A percentile compares a stretch with the other conserved stretches of the same genome.
Conservation (phyloP, 495 filamentous ascomycete genomes). For the Xylaria intraflava region DNA sequence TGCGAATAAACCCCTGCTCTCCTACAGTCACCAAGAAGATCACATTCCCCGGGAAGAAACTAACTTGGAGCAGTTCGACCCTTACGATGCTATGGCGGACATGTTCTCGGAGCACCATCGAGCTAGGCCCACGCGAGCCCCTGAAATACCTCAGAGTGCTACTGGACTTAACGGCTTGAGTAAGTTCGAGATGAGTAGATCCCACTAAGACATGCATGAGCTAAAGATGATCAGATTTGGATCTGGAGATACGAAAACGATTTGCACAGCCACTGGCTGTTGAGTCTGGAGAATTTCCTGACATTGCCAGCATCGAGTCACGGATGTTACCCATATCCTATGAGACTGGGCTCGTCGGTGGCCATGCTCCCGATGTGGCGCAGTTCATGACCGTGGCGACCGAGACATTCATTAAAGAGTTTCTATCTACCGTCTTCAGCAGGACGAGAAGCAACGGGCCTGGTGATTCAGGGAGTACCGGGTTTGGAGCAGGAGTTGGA, state of each 20-base stretch:
- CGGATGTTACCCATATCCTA: conserved; percentile 94
- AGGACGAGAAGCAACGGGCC: conserved; percentile 76
- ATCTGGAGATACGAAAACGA: conserved; percentile 87
- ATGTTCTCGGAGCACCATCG: conserved; percentile 63
- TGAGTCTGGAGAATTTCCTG: conserved; percentile 92
- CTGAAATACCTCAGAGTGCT: conserved; percentile 73
- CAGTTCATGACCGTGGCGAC: conserved; percentile 85
- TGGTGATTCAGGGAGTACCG: conserved; percentile 45
- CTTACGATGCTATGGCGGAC: conserved; percentile 54
- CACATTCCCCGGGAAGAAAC: conserved; percentile 12
- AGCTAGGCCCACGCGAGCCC: conserved; percentile 60
- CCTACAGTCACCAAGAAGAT: background rate
- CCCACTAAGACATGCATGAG: conserved; percentile 1
- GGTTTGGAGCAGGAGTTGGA: conserved; percentile 54
- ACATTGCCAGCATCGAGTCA: conserved; percentile 65
- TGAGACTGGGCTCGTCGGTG: conserved; percentile 75
- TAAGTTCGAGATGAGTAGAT: conserved; percentile 39
- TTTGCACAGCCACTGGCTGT: conserved; percentile 79
- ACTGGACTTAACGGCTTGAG: conserved; percentile 83
- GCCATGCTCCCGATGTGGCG: conserved; percentile 63
- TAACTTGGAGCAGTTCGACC: conserved; percentile 51
- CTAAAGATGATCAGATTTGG: conserved; percentile 57
- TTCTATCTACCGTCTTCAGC: conserved; percentile 68
- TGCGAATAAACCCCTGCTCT: conserved; percentile 24
- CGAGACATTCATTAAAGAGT: conserved; percentile 87